These are phyloP conservation scores for Polyporus tsugae DNA, from an alignment of 1,284 basidiomycete genomes.

Conservation along the genomic window DNA sequence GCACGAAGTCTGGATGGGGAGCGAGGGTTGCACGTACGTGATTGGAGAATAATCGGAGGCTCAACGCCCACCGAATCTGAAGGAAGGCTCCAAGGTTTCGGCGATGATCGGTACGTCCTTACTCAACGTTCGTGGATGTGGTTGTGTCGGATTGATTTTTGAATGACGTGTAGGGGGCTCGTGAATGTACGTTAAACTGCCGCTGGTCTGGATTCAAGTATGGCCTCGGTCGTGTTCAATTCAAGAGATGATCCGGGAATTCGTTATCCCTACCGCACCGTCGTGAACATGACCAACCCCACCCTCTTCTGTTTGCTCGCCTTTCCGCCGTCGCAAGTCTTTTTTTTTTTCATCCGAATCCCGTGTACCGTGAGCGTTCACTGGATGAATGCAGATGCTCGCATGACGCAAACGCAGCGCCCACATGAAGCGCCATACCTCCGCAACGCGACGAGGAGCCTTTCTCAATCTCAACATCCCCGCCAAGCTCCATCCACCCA, in stretches of 20 bases:
- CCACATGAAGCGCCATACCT: background rate
- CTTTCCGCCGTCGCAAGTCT: background rate
- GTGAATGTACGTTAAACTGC: constrained; percentile 2
- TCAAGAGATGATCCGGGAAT: background rate
- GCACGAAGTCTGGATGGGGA: constrained; percentile 46
- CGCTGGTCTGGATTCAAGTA: background rate
- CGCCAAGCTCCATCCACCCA: background rate
- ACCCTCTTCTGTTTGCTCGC: background rate
- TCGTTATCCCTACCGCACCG: background rate
- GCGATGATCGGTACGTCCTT: constrained; percentile 11
- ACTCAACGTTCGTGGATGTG: background rate
- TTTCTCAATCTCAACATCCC: background rate
- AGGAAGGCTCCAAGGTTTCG: background rate
- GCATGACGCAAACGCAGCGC: background rate
- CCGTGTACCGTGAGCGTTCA: background rate
- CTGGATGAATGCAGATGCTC: background rate
- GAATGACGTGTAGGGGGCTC: background rate
- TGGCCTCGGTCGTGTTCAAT: background rate
- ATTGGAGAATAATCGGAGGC: constrained; percentile 40
- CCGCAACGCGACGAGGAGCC: background rate
- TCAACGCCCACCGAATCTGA: background rate
- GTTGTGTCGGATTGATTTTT: constrained; percentile 1
- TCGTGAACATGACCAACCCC: background rate
- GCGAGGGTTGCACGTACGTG: constrained; percentile 44
- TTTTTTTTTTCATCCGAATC: background rate